These are phyloP conservation scores for Aspergillus hancockii DNA, from an alignment of 495 filamentous ascomycete genomes.

Conservation along the genomic window DNA sequence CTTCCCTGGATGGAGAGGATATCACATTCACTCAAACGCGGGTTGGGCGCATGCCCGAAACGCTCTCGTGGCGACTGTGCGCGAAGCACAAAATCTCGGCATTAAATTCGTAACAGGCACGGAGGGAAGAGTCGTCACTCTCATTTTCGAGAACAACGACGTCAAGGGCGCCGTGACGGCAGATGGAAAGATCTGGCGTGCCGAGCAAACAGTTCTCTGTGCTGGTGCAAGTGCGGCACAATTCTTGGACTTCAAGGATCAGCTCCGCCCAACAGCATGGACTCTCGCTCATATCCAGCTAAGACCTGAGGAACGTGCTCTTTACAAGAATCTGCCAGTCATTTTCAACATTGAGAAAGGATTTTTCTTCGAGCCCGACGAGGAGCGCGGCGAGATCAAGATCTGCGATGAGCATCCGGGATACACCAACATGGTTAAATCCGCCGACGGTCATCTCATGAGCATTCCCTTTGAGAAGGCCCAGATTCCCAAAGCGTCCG, in stretches of 20 bases:
- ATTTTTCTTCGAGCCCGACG: conserved; percentile 57
- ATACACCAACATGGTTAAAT: conserved; percentile 39
- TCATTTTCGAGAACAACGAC: conserved; percentile 29
- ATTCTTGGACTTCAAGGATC: conserved; percentile 42
- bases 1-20: conserved; percentile 46
- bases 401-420: conserved; percentile 56
- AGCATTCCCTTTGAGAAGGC: conserved; percentile 38
- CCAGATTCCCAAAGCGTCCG: conserved; percentile 43
- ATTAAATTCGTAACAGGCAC: conserved; percentile 38
- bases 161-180: conserved; percentile 30
- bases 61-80: conserved; percentile 34
- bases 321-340: conserved; percentile 48
- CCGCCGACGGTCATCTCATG: conserved; percentile 24
- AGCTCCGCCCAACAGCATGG: conserved; percentile 48
- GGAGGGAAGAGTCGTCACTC: conserved; percentile 30
- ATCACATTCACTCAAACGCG: conserved; percentile 30
- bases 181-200: conserved; percentile 29
- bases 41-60: conserved; percentile 44
- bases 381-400: conserved; percentile 47
- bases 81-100: conserved; percentile 37
- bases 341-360: conserved; percentile 52
- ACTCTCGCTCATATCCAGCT: conserved; percentile 49
- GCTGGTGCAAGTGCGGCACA: conserved; percentile 38
- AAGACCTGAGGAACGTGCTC: conserved; percentile 37
- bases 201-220: conserved; percentile 36